Evolutionary conservation across 805 yeast species (phyloP), one percentile per base, ranked within the genome.

Genomic region (Candida parachauliodes): DNA sequence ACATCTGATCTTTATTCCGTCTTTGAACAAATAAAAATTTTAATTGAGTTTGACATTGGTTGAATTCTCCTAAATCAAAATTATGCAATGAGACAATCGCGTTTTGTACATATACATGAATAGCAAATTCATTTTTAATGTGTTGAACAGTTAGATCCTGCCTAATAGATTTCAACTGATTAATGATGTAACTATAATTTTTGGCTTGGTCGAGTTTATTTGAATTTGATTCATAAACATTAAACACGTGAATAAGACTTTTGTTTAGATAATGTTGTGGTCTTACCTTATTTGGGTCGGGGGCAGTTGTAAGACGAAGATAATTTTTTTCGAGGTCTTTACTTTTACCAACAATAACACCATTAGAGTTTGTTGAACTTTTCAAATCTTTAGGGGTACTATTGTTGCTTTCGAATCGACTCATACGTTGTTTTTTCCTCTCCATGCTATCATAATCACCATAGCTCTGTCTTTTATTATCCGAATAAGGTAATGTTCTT

Each of bases 71-170:
- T 45, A 91, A 62, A 58, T 91, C 98, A 28, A 76, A 72, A 52
- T 83, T 81, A 48, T 80, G 83, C 26, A 91, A 72, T 0, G 97
- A 95, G n/a, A 89, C 66, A 34, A 88, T 76, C 3, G 93, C 93
- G 59, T 91, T 95, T 2, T 80, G 73, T 58, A 88, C 93, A 58
- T 93, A 91, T 0, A 88, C 95, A 38, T 63, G 54, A 5, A 88
- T 76, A 0, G 96, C 77, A 54, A 93, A 85, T 30, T 75, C 79
- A 51, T 79, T 79, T 50, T 81, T 81, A 30, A 91, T 81, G 52
- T 84, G 84, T 61, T 91, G 98, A 8, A 91, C 97, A 2, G 94
- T 85, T 46, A 91, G 62, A 61, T 91, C 98, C 60, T 91, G 98
- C 49, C 98, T 71, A 42, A 93, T 73, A 0, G 97, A 85, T 60